phyloP scores from a whole-genome alignment of 1,284 basidiomycete species.

The Puccinia triticina region DNA sequence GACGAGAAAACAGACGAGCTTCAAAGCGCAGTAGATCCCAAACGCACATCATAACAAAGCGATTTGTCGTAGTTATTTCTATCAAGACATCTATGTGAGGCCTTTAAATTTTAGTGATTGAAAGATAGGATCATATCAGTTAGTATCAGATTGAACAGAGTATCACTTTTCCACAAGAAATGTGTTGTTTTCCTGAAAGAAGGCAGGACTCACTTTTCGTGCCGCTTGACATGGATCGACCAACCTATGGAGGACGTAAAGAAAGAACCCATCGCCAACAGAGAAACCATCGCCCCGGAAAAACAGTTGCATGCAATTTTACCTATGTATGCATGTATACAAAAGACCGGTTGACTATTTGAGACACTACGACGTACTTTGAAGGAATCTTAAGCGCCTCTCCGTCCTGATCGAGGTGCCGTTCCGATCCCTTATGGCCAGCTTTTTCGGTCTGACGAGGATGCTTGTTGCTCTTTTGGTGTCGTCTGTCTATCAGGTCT shows the following conservation, averaged over 20 bases:
- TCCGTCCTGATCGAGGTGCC: background rate
- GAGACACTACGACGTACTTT: background rate
- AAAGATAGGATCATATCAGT: background rate
- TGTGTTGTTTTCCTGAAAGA: background rate
- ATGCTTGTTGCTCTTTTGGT: background rate
- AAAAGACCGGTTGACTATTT: background rate
- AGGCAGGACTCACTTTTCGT: slow-evolving; percentile 14
- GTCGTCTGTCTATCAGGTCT: background rate
- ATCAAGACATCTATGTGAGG: slow-evolving; percentile 42
- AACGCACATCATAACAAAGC: slow-evolving; percentile 27
- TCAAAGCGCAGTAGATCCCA: no score
- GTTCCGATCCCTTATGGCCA: background rate
- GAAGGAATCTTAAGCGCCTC: background rate
- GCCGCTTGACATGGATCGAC: slow-evolving; percentile 49
- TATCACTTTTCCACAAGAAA: no score
- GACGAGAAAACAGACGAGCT: background rate
- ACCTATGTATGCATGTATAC: background rate
- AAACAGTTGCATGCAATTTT: background rate
- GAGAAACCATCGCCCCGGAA: background rate
- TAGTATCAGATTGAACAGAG: background rate
- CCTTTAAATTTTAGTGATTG: background rate
- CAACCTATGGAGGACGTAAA: no score
- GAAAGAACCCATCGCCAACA: no score
- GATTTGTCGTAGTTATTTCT: slow-evolving; percentile 49
- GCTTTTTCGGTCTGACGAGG: background rate